Percentiles rank a stretch among this genome's conserved stretches.
Evolutionary conservation across 768 basidiomycete species (phyloP).

Genomic region (Holtermanniella nyarrowii): DNA sequence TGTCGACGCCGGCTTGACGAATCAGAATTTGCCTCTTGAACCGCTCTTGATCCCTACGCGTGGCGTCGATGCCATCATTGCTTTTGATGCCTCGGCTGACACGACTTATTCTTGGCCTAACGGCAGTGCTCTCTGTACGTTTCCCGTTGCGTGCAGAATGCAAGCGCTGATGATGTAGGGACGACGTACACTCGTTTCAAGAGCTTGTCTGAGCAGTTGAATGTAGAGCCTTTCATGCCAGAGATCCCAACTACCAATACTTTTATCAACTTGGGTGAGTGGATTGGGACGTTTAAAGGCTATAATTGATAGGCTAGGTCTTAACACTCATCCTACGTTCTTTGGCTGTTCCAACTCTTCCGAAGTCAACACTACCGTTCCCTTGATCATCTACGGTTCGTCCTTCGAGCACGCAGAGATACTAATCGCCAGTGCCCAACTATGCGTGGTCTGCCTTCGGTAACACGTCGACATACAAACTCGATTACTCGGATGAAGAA

Average conservation of each 20-base stretch:
- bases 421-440: constrained; percentile 17
- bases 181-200: constrained; percentile 25
- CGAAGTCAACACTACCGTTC: constrained; percentile 48
- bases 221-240: constrained; percentile 33
- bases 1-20: constrained; percentile 39
- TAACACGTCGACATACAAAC: constrained; percentile 55
- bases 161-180: not conserved
- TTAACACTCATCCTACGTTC: constrained; percentile 62
- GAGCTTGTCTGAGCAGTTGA: constrained; percentile 9
- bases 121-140: constrained; percentile 50
- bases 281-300: constrained; percentile 30
- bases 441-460: constrained; percentile 49
- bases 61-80: constrained; percentile 62
- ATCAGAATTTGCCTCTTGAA: constrained; percentile 54
- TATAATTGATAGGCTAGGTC: constrained; percentile 52
- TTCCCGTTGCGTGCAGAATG: constrained; percentile 7
- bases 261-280: constrained; percentile 23
- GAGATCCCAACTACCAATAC: constrained; percentile 32
- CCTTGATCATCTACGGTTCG: constrained; percentile 54
- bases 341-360: constrained; percentile 54
- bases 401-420: not conserved
- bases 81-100: constrained; percentile 53
- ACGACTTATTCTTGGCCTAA: constrained; percentile 54
- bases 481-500: constrained; percentile 53
- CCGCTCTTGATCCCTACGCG: constrained; percentile 62